A percentile compares a stretch with the other conserved stretches of the same genome.
phyloP scores from a whole-genome alignment of 805 yeast genomes.

The Tetrapisispora phaffii region DNA sequence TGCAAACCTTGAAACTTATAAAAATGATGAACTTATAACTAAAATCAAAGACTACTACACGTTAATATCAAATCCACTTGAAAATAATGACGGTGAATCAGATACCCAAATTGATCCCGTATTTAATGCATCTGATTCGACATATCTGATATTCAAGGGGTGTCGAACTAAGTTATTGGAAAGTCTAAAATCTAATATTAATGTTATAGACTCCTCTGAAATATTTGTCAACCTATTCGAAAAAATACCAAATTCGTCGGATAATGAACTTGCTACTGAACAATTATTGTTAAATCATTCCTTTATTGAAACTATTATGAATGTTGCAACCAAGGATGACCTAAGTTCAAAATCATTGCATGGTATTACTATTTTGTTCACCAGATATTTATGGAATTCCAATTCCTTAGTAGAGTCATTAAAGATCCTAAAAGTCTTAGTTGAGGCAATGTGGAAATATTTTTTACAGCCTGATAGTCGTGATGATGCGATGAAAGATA shows the following conservation, averaged over 20 bases:
- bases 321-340: slow-evolving; percentile 7
- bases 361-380: slow-evolving; percentile 26
- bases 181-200: slow-evolving; percentile 13
- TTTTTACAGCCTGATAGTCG: slow-evolving; percentile 45
- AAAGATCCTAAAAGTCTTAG: slow-evolving; percentile 16
- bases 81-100: slow-evolving; percentile 6
- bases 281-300: slow-evolving; percentile 28
- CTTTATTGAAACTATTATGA: slow-evolving; percentile 25
- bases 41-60: slow-evolving; percentile 31
- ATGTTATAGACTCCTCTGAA: slow-evolving; percentile 29
- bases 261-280: slow-evolving; percentile 7
- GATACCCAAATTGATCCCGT: slow-evolving; percentile 28
- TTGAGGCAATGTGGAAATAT: slow-evolving; percentile 46
- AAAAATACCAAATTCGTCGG: slow-evolving; percentile 35
- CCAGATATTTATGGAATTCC: slow-evolving; percentile 22
- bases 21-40: slow-evolving; percentile 16
- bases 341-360: slow-evolving; percentile 12
- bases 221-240: slow-evolving; percentile 33
- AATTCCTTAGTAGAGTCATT: slow-evolving; percentile 19
- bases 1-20: slow-evolving; percentile 7
- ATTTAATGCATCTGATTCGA: slow-evolving; percentile 34
- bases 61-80: slow-evolving; percentile 12
- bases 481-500: slow-evolving; percentile 56
- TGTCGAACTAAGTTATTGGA: slow-evolving; percentile 21
- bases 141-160: slow-evolving; percentile 32